Evolutionary conservation across 495 filamentous ascomycete species (phyloP), one percentile per base, ranked within the genome.

Genomic region (Aspergillus bertholletiae): DNA sequence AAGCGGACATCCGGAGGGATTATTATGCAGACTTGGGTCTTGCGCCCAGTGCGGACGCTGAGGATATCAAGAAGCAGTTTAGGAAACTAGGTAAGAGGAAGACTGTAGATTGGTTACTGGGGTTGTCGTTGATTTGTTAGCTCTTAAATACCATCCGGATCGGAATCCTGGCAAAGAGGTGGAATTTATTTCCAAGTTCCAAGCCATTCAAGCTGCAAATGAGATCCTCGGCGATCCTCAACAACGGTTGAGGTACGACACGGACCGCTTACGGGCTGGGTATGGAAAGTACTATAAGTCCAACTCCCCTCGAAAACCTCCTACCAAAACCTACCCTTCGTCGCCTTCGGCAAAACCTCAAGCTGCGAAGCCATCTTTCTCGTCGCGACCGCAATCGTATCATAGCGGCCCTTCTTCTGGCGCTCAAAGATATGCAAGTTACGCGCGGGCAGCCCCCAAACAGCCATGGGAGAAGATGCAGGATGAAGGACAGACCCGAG

Each of bases 11-110:
- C 56, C 79, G 78, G 55, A 80, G 81, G 62, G 85, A 96, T 71
- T 96, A 96, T 75, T 96, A 96, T 70, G 83, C 83, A 39, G 92
- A 96, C 72, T 78, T 96, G 27, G 88, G 87, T 47, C 66, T 96
- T 11, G 61, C 76, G 0, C 67, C 82, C 7, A 76, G 72, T 53
- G 88, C 88, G 32, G 82, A 87, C 55, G 60, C 77, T 4, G 80
- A 81, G 4, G 89, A 94, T 34, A 83, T 96, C 61, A 94, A 90
- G 70, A 92, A 84, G 72, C 87, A 91, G 60, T 97, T 91, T 73
- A 81, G 84, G 60, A 92, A 90, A 70, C 79, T 96, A 60, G 89
- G 88, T 91, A 74, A 51, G 76, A 57, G 13, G 30, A 35, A 34
- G n/a, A 23, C 24, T 45, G 20, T 17, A 22, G 11, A 21, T 44